Percentiles rank a stretch among this genome's conserved stretches.
phyloP scores from a whole-genome alignment of 2,329 filamentous ascomycete genomes.

The Berkeleyomyces basicola region DNA sequence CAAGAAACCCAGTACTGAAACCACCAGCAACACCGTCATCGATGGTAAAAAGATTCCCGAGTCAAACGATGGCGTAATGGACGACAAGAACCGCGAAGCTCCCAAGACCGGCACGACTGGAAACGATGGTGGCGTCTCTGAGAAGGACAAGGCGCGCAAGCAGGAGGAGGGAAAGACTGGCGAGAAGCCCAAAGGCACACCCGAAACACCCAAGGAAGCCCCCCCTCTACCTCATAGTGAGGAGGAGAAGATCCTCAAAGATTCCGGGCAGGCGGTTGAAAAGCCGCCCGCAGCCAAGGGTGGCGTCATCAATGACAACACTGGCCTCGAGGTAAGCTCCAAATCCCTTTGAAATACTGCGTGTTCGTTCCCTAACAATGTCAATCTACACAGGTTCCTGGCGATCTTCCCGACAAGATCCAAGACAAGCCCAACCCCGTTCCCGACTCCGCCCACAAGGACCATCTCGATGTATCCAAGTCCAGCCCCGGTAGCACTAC shows the following conservation, averaged over 20 bases:
- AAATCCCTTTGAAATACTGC: background rate
- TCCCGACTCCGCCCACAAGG: conserved; percentile 47
- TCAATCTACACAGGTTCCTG: conserved; percentile 47
- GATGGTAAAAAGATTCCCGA: conserved; percentile 46
- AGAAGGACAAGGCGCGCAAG: conserved; percentile 65
- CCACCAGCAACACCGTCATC: conserved; percentile 34
- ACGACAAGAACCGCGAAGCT: conserved; percentile 58
- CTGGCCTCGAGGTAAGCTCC: conserved; percentile 41
- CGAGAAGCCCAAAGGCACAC: conserved; percentile 54
- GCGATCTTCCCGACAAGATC: conserved; percentile 61
- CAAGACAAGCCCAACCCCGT: conserved; percentile 58
- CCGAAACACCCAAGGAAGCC: conserved; percentile 70
- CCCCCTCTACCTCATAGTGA: conserved; percentile 70
- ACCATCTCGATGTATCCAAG: conserved; percentile 38
- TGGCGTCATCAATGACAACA: conserved; percentile 15
- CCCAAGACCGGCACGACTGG: conserved; percentile 78
- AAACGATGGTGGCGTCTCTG: conserved; percentile 75
- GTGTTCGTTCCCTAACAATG: conserved; percentile 3
- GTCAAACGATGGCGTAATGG: conserved; percentile 73
- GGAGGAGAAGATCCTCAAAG: conserved; percentile 43
- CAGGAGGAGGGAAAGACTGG: conserved; percentile 48
- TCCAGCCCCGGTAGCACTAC: conserved; percentile 14
- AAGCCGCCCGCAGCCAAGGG: conserved; percentile 12
- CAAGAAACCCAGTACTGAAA: conserved; percentile 23
- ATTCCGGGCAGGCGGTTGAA: conserved; percentile 22